Conservation (phyloP, 257 asterid genomes). For the Penstemon eatonii region DNA sequence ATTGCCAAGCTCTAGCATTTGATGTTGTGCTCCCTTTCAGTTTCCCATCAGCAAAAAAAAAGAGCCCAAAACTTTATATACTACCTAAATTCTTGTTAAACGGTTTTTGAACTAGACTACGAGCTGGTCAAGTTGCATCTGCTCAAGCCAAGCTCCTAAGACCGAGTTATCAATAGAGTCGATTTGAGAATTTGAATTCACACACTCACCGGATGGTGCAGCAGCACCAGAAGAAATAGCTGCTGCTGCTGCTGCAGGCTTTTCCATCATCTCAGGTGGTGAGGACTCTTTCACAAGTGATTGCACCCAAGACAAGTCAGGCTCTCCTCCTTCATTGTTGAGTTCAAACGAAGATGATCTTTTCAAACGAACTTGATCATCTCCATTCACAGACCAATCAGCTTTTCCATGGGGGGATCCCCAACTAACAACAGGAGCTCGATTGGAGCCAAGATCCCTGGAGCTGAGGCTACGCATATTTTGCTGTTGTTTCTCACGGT, state of each 20-base stretch:
- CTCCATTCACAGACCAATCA: constrained; percentile 76
- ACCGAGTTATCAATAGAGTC: constrained; percentile 73
- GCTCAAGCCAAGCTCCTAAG: constrained; percentile 93
- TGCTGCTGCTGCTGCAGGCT: constrained; percentile 56
- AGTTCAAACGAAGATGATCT: constrained; percentile 45
- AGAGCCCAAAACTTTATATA: constrained; percentile 53
- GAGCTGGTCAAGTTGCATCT: constrained; percentile 91
- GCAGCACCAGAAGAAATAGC: constrained; percentile 25
- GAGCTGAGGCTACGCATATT: constrained; percentile 66
- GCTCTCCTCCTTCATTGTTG: constrained; percentile 56
- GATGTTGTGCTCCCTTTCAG: constrained; percentile 20
- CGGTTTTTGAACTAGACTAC: constrained; percentile 46
- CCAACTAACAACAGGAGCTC: constrained; percentile 51
- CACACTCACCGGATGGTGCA: constrained; percentile 80
- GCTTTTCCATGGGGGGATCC: constrained; percentile 66
- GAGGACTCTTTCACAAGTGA: constrained; percentile 89
- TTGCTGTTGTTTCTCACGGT: constrained; percentile 70
- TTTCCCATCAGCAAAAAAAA: constrained; percentile 30
- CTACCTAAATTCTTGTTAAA: constrained; percentile 36
- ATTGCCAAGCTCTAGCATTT: constrained; percentile 30
- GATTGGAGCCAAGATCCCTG: constrained; percentile 60
- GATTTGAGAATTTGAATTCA: constrained; percentile 48
- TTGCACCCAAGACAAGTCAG: constrained; percentile 94
- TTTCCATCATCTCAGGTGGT: constrained; percentile 83
- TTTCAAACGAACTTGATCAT: constrained; percentile 49